These are phyloP conservation scores for Russula sp. DNA, from an alignment of 768 basidiomycete genomes.

Conservation along the genomic window DNA sequence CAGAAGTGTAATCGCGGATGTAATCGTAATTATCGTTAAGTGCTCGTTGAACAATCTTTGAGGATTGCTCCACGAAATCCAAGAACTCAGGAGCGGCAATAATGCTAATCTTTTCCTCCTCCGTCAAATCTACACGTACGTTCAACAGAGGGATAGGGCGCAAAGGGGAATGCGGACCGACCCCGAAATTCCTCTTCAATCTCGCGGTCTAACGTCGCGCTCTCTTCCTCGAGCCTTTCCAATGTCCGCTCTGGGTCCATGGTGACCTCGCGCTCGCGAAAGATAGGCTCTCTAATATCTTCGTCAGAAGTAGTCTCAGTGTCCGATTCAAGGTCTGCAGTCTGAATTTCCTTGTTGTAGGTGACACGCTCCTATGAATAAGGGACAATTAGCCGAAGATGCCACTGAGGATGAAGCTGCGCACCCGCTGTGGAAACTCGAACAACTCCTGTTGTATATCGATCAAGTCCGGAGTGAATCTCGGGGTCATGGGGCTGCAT, in stretches of 20 bases:
- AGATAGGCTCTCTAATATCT: slow-evolving; percentile 65
- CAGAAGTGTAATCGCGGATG: slow-evolving; percentile 92
- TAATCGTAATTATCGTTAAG: slow-evolving; percentile 96
- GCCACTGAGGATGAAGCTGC: neutral
- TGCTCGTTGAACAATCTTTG: slow-evolving; percentile 92
- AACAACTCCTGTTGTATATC: slow-evolving; percentile 88
- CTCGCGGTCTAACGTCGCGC: slow-evolving; percentile 75
- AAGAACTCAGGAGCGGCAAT: slow-evolving; percentile 86
- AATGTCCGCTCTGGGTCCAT: slow-evolving; percentile 63
- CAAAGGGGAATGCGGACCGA: slow-evolving; percentile 26
- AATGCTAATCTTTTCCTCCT: slow-evolving; percentile 79
- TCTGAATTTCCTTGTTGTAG: slow-evolving; percentile 84
- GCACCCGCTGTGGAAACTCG: slow-evolving; percentile 83
- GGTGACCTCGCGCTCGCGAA: slow-evolving; percentile 54
- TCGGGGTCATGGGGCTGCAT: slow-evolving; percentile 53
- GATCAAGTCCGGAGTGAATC: slow-evolving; percentile 70
- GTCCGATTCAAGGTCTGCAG: slow-evolving; percentile 56
- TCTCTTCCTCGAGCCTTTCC: slow-evolving; percentile 78
- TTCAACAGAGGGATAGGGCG: neutral
- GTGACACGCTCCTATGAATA: slow-evolving; percentile 60
- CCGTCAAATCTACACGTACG: slow-evolving; percentile 59
- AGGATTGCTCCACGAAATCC: slow-evolving; percentile 91
- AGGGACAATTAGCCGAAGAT: neutral
- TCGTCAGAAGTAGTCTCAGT: slow-evolving; percentile 52
- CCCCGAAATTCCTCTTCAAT: slow-evolving; percentile 85